A percentile compares a stretch with the other conserved stretches of the same genome.
Evolutionary conservation across 2,329 filamentous ascomycete genomes (phyloP).

Genomic region (Colletotrichum destructivum): DNA sequence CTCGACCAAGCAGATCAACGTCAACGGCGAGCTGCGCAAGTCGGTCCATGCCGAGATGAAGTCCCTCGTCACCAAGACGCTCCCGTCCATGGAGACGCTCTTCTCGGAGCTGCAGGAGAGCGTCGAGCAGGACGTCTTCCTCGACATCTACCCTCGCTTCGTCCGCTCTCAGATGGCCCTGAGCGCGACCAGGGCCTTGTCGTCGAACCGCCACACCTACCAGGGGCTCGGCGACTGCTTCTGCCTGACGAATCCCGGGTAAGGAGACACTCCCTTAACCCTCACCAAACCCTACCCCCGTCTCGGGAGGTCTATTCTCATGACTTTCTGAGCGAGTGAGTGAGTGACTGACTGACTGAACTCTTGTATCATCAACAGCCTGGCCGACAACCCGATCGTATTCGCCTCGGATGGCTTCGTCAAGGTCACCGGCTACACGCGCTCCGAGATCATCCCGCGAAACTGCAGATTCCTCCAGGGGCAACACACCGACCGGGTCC

Average conservation of each 20-base stretch:
- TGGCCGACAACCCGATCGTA: conserved; percentile 65
- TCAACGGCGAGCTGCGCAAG: conserved; percentile 58
- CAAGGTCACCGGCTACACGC: conserved; percentile 63
- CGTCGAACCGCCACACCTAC: conserved; percentile 56
- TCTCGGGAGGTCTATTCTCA: too few species aligned
- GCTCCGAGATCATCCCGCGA: conserved; percentile 63
- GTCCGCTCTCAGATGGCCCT: conserved; percentile 66
- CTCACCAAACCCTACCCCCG: too few species aligned
- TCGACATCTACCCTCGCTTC: conserved; percentile 67
- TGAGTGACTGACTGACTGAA: too few species aligned
- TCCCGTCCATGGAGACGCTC: conserved; percentile 63
- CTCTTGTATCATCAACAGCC: conserved; percentile 50
- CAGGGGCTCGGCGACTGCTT: conserved; percentile 73
- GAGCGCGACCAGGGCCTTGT: conserved; percentile 62
- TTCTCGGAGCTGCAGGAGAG: conserved; percentile 61
- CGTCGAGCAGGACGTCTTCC: conserved; percentile 60
- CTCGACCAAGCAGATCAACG: conserved; percentile 57
- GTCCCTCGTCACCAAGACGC: conserved; percentile 58
- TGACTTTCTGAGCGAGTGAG: too few species aligned
- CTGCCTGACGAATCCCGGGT: conserved; percentile 66
- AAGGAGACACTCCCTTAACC: not conserved
- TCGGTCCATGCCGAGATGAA: conserved; percentile 63
- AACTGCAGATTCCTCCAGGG: conserved; percentile 68
- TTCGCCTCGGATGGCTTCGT: conserved; percentile 68
- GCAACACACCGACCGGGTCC: conserved; percentile 59